phyloP scores from a whole-genome alignment of 1,139 yeast genomes.

The Lodderomyces parapsilosis region DNA sequence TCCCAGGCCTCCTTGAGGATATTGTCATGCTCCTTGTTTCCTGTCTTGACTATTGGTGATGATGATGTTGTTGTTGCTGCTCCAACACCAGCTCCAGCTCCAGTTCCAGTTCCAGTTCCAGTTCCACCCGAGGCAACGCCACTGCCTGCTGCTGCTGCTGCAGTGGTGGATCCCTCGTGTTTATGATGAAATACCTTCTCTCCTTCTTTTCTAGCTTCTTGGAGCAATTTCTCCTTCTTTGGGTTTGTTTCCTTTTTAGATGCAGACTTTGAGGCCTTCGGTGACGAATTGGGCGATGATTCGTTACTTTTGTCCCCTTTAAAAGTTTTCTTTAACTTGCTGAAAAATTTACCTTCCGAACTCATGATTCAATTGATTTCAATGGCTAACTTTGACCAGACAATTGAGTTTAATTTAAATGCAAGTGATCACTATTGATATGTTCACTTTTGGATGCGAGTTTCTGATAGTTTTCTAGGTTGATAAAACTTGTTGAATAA shows the following conservation, averaged over 20 bases:
- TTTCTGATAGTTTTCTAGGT: too few species aligned
- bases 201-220: slow-evolving; percentile 14
- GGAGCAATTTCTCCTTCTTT: slow-evolving; percentile 8
- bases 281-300: slow-evolving; percentile 8
- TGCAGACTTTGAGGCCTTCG: slow-evolving; percentile 11
- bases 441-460: too few species aligned
- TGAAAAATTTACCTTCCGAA: slow-evolving; percentile 19
- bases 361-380: slow-evolving; percentile 43
- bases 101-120: slow-evolving; percentile 5
- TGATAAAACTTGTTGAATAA: too few species aligned
- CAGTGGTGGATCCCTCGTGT: slow-evolving; percentile 4
- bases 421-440: not conserved
- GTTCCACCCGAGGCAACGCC: not conserved
- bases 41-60: slow-evolving; percentile 2
- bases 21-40: slow-evolving; percentile 6
- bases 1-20: slow-evolving; percentile 11
- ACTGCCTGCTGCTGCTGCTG: slow-evolving; percentile 2
- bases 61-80: not conserved
- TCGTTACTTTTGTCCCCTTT: slow-evolving; percentile 15
- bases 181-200: slow-evolving; percentile 3
- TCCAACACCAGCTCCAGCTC: too few species aligned
- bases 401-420: too few species aligned
- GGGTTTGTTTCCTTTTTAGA: slow-evolving; percentile 2
- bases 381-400: too few species aligned
- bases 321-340: slow-evolving; percentile 30